These are phyloP conservation scores for Clitopilus hobsonii DNA, from an alignment of 768 basidiomycete genomes.

Conservation along the genomic window DNA sequence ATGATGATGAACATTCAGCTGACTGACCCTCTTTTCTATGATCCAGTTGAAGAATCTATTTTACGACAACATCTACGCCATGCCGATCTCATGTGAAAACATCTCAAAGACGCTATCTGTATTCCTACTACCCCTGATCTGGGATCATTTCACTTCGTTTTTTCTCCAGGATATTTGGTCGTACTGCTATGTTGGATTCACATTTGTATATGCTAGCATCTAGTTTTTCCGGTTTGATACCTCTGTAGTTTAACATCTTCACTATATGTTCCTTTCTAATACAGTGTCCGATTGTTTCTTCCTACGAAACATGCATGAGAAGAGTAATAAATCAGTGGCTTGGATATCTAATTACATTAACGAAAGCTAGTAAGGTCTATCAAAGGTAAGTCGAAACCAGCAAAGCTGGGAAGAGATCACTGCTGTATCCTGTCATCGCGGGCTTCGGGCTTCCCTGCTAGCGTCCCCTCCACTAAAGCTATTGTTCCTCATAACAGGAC, in stretches of 20 bases:
- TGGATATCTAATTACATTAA: not conserved
- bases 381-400: not conserved
- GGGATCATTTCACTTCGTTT: no score
- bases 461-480: constrained; percentile 15
- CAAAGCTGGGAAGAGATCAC: not conserved
- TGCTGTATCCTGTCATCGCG: no score
- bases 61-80: constrained; percentile 64
- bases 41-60: constrained; percentile 65
- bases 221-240: not conserved
- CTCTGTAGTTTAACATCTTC: not conserved
- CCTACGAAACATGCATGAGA: not conserved
- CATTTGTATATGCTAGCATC: constrained; percentile 1
- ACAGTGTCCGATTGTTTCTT: not conserved
- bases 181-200: not conserved
- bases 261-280: not conserved
- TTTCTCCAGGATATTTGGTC: not conserved
- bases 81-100: constrained; percentile 66
- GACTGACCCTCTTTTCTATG: constrained; percentile 1
- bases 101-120: no score
- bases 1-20: constrained; percentile 3
- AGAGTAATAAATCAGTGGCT: not conserved
- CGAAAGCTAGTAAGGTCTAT: not conserved
- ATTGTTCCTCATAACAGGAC: constrained; percentile 49
- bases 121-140: no score
- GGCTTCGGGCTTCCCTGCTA: constrained; percentile 14